Conservation (phyloP, 1,284 basidiomycete species). For the Tylopilus orsonianus region DNA sequence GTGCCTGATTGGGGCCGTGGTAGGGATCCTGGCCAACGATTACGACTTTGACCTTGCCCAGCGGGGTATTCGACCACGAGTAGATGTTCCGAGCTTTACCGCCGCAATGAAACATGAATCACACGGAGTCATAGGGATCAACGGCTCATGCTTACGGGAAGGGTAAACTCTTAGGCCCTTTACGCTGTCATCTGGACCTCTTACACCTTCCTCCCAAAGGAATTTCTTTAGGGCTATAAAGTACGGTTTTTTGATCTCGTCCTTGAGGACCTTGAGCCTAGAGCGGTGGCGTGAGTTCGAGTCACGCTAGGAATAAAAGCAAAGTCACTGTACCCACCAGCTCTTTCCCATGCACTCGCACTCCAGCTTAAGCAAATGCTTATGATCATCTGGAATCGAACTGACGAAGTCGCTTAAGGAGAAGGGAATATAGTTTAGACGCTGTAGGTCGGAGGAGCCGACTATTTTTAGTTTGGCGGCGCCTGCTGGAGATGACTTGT, state of each 20-base stretch:
- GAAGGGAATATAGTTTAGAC: conserved; percentile 70
- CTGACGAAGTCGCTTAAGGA: conserved; percentile 56
- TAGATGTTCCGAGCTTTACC: conserved; percentile 69
- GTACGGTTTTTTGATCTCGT: conserved; percentile 74
- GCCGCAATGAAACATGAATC: conserved; percentile 6
- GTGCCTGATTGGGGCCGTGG: conserved; percentile 66
- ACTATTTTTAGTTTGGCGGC: conserved; percentile 18
- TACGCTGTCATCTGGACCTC: conserved; percentile 48
- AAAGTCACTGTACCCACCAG: conserved; percentile 49
- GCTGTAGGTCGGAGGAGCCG: conserved; percentile 32
- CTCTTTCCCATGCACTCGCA: conserved; percentile 70
- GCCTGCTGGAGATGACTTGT: conserved; percentile 16
- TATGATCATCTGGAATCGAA: conserved; percentile 58
- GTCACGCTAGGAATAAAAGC: background rate
- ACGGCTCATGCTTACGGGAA: conserved; percentile 46
- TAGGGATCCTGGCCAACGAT: conserved; percentile 83
- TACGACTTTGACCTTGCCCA: conserved; percentile 76
- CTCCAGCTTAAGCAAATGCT: conserved; percentile 60
- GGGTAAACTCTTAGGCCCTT: conserved; percentile 58
- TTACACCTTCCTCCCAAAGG: conserved; percentile 67
- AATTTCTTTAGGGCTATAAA: conserved; percentile 72
- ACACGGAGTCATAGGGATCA: conserved; percentile 2
- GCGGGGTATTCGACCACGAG: conserved; percentile 77
- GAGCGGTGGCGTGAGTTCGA: conserved; percentile 5
- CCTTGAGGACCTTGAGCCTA: conserved; percentile 71